A percentile compares a stretch with the other conserved stretches of the same genome.
Evolutionary conservation across 2,329 filamentous ascomycete species (phyloP).

Genomic region (Cercospora sp.): DNA sequence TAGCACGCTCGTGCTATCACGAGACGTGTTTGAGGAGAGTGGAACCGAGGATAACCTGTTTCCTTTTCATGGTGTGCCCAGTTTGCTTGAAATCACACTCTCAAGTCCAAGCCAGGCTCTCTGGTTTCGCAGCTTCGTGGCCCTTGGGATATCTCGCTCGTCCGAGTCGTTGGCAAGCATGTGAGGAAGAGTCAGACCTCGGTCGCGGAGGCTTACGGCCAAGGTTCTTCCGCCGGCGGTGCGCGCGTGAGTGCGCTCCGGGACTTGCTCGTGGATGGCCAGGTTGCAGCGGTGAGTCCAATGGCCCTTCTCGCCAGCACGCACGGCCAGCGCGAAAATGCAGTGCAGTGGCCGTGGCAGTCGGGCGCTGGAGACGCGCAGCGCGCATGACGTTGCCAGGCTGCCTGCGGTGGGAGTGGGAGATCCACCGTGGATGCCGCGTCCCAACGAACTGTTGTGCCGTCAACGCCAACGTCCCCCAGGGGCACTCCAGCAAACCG

Average conservation of each 20-base stretch:
- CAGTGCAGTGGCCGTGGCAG: neutral
- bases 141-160: neutral
- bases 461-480: neutral
- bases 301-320: neutral
- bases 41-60: slow-evolving; percentile 3
- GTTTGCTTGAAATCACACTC: neutral
- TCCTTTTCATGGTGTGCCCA: slow-evolving; percentile 1
- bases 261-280: neutral
- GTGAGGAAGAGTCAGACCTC: neutral
- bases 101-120: neutral
- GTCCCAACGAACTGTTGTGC: neutral
- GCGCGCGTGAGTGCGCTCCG: neutral
- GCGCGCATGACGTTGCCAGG: neutral
- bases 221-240: neutral
- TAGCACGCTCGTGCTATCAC: neutral
- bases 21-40: neutral
- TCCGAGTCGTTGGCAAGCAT: neutral
- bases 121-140: neutral
- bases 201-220: neutral
- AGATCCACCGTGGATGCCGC: neutral
- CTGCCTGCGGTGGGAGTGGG: neutral
- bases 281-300: neutral
- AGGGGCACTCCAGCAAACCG: neutral
- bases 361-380: neutral
- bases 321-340: neutral